phyloP scores from a whole-genome alignment of 208 protist genomes.

The Acanthamoeba royreba region DNA sequence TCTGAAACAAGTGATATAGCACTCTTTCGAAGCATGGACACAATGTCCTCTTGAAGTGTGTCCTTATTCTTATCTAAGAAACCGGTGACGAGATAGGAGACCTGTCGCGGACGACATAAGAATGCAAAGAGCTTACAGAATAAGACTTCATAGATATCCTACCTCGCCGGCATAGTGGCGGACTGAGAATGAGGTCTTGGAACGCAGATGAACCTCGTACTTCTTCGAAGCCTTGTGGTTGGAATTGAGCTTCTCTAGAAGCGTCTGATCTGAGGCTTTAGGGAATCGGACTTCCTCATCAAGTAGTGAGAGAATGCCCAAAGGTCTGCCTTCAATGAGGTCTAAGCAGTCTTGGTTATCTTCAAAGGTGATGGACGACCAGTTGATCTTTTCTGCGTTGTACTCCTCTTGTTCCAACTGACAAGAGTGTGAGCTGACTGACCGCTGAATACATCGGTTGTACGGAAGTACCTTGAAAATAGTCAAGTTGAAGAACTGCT shows the following conservation, averaged over 20 bases:
- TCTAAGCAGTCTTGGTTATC: conserved; percentile 82
- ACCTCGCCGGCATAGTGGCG: conserved; percentile 80
- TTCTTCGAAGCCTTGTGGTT: conserved; percentile 66
- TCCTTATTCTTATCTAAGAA: conserved; percentile 84
- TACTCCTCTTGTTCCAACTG: conserved; percentile 85
- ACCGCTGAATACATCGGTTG: conserved; percentile 86
- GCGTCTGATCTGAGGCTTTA: conserved; percentile 65
- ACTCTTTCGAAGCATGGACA: background rate
- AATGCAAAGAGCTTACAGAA: no score
- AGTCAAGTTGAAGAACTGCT: conserved; percentile 83
- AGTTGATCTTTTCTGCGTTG: conserved; percentile 74
- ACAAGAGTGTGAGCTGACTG: background rate
- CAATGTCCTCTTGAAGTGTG: conserved; percentile 73
- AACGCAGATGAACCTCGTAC: background rate
- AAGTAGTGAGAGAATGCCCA: conserved; percentile 73
- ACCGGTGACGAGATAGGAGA: conserved; percentile 74
- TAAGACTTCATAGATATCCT: no score
- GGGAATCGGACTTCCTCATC: conserved; percentile 78
- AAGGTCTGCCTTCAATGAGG: conserved; percentile 67
- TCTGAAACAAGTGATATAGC: background rate
- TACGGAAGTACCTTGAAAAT: conserved; percentile 75
- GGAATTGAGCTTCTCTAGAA: conserved; percentile 69
- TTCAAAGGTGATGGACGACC: conserved; percentile 76
- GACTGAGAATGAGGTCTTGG: conserved; percentile 64
- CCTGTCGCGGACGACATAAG: no score